phyloP scores from a whole-genome alignment of 108 stramenopile genomes.

The Schizochytrium sp. region DNA sequence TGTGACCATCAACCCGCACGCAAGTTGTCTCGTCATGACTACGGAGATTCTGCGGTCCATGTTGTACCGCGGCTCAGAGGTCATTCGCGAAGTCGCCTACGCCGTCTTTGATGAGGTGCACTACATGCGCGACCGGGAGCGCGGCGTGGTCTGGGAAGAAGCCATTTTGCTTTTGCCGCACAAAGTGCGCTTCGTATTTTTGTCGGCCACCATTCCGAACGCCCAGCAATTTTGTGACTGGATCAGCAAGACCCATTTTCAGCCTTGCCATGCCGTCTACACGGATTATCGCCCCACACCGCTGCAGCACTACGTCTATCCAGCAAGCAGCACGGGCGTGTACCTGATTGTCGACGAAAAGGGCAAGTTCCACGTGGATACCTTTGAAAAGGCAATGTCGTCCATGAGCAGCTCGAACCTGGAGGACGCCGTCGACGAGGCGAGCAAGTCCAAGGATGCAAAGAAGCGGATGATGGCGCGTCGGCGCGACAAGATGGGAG shows the following conservation, averaged over 20 bases:
- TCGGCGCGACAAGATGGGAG: slow-evolving; percentile 51
- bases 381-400: slow-evolving; percentile 91
- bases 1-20: slow-evolving; percentile 90
- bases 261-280: slow-evolving; percentile 98
- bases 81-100: slow-evolving; percentile 96
- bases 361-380: slow-evolving; percentile 84
- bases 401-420: slow-evolving; percentile 49
- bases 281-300: slow-evolving; percentile 98
- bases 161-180: slow-evolving; percentile 87
- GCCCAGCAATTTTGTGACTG: slow-evolving; percentile 71
- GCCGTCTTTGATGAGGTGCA: slow-evolving; percentile 96
- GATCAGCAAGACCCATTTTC: slow-evolving; percentile 82
- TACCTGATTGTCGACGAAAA: slow-evolving; percentile 95
- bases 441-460: slow-evolving; percentile 37
- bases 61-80: slow-evolving; percentile 95
- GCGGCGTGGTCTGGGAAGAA: slow-evolving; percentile 90
- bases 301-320: slow-evolving; percentile 94
- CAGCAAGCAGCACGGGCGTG: slow-evolving; percentile 80
- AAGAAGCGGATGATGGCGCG: slow-evolving; percentile 42
- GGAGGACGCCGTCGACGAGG: background rate
- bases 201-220: slow-evolving; percentile 97
- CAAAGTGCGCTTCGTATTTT: slow-evolving; percentile 86
- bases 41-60: slow-evolving; percentile 95
- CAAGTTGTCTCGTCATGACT: slow-evolving; percentile 93
- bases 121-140: slow-evolving; percentile 96